These are phyloP conservation scores for Tulasnella calospora DNA, from an alignment of 768 basidiomycete genomes.

Conservation along the genomic window DNA sequence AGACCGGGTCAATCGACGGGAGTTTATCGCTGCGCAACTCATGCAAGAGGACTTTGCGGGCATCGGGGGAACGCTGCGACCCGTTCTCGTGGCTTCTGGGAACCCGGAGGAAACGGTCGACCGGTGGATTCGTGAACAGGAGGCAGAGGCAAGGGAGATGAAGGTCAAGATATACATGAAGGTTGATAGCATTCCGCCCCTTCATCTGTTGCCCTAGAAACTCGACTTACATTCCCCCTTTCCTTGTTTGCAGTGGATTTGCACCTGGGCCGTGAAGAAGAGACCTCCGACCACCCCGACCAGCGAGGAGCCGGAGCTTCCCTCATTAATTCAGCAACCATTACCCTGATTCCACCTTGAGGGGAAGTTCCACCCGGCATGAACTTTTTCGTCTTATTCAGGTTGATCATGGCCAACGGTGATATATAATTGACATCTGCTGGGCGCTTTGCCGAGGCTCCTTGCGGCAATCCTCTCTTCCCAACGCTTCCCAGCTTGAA, in stretches of 20 bases:
- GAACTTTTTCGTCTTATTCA: background rate
- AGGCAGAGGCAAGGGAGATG: background rate
- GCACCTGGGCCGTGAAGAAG: background rate
- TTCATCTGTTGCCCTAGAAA: background rate
- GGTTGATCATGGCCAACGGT: background rate
- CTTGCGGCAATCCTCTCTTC: too few relatives aligned
- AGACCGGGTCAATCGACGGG: background rate
- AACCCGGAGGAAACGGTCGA: constrained; percentile 10
- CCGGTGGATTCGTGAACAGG: background rate
- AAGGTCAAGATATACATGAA: too few relatives aligned
- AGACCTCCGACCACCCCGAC: background rate
- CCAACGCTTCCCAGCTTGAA: background rate
- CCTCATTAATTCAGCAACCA: background rate
- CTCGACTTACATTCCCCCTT: background rate
- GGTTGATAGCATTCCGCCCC: too few relatives aligned
- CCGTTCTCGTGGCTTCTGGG: background rate
- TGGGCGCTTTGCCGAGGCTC: background rate
- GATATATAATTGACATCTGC: background rate
- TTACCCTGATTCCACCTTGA: background rate
- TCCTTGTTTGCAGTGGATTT: background rate
- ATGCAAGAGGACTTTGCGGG: background rate
- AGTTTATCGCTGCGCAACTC: background rate
- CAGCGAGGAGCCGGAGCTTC: background rate
- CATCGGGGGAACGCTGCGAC: background rate
- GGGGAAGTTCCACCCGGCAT: background rate